Percentiles rank a stretch among this genome's conserved stretches.
phyloP scores from a whole-genome alignment of 2,329 filamentous ascomycete species.

The Fusarium newnesense region DNA sequence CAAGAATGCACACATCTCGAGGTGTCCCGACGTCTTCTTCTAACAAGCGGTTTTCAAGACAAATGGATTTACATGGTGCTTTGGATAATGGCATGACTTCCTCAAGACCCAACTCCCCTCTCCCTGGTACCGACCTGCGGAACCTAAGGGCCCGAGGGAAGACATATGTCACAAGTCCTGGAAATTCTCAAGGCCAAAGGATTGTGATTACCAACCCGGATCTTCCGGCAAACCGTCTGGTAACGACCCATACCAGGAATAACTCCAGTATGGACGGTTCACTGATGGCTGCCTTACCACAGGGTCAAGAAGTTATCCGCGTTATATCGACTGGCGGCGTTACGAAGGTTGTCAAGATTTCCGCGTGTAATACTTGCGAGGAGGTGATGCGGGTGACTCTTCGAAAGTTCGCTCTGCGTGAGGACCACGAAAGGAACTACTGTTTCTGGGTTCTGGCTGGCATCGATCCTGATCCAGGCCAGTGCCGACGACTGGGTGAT shows the following conservation, averaged over 20 bases:
- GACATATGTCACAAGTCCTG: constrained; percentile 29
- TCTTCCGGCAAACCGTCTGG: constrained; percentile 69
- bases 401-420: constrained; percentile 86
- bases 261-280: constrained; percentile 87
- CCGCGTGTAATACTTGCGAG: constrained; percentile 89
- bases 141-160: constrained; percentile 65
- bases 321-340: constrained; percentile 93
- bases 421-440: constrained; percentile 93
- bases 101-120: constrained; percentile 79
- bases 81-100: constrained; percentile 61
- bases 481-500: constrained; percentile 85
- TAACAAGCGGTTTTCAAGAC: constrained; percentile 73
- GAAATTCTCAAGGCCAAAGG: constrained; percentile 33
- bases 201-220: constrained; percentile 64
- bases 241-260: constrained; percentile 77
- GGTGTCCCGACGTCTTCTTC: constrained; percentile 49
- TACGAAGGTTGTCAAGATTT: constrained; percentile 93
- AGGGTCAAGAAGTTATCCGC: constrained; percentile 88
- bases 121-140: constrained; percentile 62
- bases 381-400: constrained; percentile 92
- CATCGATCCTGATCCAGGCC: constrained; percentile 80
- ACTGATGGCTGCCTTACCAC: constrained; percentile 85
- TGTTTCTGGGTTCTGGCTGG: constrained; percentile 96
- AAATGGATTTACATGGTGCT: constrained; percentile 61
- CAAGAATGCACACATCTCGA: constrained; percentile 70